These are phyloP conservation scores for Rosa persica DNA, from an alignment of 306 rosid species.

Conservation along the genomic window DNA sequence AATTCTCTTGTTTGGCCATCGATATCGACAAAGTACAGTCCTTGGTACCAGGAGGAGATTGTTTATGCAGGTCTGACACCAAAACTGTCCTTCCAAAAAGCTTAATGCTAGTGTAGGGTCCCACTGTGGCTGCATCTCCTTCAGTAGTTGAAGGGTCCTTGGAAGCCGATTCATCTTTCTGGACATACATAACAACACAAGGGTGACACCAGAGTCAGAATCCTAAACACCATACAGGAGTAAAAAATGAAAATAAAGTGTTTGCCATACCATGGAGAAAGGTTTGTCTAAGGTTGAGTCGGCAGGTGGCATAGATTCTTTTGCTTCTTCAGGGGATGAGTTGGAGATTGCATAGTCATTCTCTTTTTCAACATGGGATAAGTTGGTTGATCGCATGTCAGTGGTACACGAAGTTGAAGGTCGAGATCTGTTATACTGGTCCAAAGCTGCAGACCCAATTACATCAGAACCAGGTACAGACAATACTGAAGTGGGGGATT, in stretches of 20 bases:
- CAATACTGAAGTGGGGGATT: constrained; percentile 74
- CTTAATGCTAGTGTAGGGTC: constrained; percentile 48
- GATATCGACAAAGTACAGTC: constrained; percentile 22
- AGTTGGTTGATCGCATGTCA: constrained; percentile 47
- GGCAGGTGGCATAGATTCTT: constrained; percentile 34
- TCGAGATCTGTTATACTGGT: constrained; percentile 54
- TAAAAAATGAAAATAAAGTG: constrained; percentile 20
- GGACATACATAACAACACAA: constrained; percentile 30
- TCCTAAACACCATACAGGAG: background rate
- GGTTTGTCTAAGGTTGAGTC: constrained; percentile 32
- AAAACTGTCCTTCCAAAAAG: constrained; percentile 79
- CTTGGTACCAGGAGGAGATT: constrained; percentile 28
- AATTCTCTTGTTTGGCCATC: constrained; percentile 26
- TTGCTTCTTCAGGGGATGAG: constrained; percentile 48
- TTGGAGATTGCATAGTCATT: constrained; percentile 45
- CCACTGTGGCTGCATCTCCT: constrained; percentile 28
- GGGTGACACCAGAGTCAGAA: constrained; percentile 3
- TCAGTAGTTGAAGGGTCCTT: constrained; percentile 27
- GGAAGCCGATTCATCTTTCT: constrained; percentile 57
- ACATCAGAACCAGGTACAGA: constrained; percentile 61
- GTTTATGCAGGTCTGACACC: constrained; percentile 39
- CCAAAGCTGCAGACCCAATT: constrained; percentile 50
- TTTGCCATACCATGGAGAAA: constrained; percentile 46
- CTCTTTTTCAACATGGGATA: constrained; percentile 53
- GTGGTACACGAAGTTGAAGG: constrained; percentile 68